Evolutionary conservation across 2,329 filamentous ascomycete species (phyloP).

Genomic region (Madurella mycetomatis): DNA sequence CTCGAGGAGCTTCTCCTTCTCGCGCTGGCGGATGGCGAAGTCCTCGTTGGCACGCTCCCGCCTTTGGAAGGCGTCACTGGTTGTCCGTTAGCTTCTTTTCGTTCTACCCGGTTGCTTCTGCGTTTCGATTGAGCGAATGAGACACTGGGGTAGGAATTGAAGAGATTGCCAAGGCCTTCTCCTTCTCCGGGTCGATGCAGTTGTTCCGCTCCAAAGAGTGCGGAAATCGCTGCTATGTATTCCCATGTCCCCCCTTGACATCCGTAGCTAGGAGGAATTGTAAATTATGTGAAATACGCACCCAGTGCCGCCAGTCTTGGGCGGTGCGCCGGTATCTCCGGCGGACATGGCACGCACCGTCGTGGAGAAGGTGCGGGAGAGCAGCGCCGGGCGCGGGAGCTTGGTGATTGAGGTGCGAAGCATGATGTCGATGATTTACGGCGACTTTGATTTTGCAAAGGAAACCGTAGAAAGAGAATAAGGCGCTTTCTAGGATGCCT

Average conservation of each 20-base stretch:
- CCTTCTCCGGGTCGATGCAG: too few species aligned
- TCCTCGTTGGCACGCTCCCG: slow-evolving; percentile 86
- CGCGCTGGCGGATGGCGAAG: slow-evolving; percentile 77
- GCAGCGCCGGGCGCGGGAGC: slow-evolving; percentile 49
- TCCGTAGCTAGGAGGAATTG: neutral
- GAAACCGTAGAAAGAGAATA: neutral
- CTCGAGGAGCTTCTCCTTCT: slow-evolving; percentile 81
- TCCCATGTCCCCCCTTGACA: neutral
- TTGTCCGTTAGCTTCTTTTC: slow-evolving; percentile 11
- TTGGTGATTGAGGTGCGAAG: slow-evolving; percentile 59
- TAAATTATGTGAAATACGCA: slow-evolving; percentile 34
- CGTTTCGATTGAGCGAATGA: neutral
- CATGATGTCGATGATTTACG: slow-evolving; percentile 46
- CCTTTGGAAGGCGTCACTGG: slow-evolving; percentile 85
- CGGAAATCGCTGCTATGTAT: neutral
- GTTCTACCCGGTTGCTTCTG: neutral
- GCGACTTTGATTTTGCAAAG: neutral
- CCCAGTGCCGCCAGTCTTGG: slow-evolving; percentile 50
- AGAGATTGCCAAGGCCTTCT: neutral
- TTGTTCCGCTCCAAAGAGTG: too few species aligned
- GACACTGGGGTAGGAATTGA: neutral
- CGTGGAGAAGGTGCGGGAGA: slow-evolving; percentile 57
- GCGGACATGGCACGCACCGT: slow-evolving; percentile 60
- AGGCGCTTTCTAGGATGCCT: too few species aligned
- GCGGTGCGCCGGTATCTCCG: slow-evolving; percentile 64